phyloP scores from a whole-genome alignment of 1,284 basidiomycete species.

The Omphalotus olearius region DNA sequence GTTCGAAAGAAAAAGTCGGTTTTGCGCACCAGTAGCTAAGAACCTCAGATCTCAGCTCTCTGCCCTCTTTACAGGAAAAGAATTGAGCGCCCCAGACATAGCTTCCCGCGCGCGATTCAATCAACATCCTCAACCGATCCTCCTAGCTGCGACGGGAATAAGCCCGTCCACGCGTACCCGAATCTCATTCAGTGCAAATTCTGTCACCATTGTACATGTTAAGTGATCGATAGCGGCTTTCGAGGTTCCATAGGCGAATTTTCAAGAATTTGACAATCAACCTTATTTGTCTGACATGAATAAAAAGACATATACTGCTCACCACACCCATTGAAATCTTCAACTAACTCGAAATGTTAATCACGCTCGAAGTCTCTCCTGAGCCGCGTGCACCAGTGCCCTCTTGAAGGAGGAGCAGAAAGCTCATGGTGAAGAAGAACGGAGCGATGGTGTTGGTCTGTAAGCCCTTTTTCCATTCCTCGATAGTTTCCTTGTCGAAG shows the following conservation, averaged over 20 bases:
- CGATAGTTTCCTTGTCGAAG: constrained; percentile 24
- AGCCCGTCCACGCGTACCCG: constrained; percentile 28
- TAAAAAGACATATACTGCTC: background rate
- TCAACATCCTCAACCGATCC: constrained; percentile 10
- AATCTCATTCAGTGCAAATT: constrained; percentile 25
- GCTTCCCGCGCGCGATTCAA: constrained; percentile 1
- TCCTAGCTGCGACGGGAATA: constrained; percentile 26
- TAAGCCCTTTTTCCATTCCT: constrained; percentile 23
- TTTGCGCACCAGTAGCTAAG: background rate
- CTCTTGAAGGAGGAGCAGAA: constrained; percentile 26
- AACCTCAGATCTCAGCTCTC: constrained; percentile 18
- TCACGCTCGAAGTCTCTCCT: constrained; percentile 24
- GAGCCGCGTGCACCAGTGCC: constrained; percentile 19
- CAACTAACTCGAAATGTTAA: constrained; percentile 29
- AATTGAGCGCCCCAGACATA: constrained; percentile 15
- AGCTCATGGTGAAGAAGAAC: constrained; percentile 29
- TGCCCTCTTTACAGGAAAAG: constrained; percentile 18
- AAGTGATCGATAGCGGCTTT: constrained; percentile 31
- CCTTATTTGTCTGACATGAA: no score
- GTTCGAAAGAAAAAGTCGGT: constrained; percentile 9
- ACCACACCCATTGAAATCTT: background rate
- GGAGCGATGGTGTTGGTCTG: constrained; percentile 23
- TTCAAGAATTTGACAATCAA: background rate
- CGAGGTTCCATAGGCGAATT: constrained; percentile 28
- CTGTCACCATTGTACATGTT: constrained; percentile 26